These are phyloP conservation scores for Naganishia vishniacii DNA, from an alignment of 768 basidiomycete species.

Conservation along the genomic window DNA sequence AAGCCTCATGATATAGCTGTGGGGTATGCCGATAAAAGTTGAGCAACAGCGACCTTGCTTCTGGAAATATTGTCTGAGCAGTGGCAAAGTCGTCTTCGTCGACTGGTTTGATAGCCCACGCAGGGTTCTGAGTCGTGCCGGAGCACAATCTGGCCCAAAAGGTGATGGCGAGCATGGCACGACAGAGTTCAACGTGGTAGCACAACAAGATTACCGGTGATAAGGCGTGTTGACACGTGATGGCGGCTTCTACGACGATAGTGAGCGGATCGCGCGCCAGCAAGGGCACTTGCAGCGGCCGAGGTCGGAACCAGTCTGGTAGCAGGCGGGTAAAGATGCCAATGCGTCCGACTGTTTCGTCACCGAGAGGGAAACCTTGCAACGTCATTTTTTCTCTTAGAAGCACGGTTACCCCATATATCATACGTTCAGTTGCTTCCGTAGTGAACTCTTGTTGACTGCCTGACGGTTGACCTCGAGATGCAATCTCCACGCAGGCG, in stretches of 20 bases:
- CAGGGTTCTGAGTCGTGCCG: constrained; percentile 4
- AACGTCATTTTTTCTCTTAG: constrained; percentile 9
- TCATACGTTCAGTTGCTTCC: constrained; percentile 12
- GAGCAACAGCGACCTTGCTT: constrained; percentile 50
- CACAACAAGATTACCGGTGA: constrained; percentile 79
- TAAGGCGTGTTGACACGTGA: constrained; percentile 81
- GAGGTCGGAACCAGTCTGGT: constrained; percentile 86
- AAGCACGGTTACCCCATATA: constrained; percentile 12
- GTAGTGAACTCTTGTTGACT: constrained; percentile 19
- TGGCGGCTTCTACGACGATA: constrained; percentile 80
- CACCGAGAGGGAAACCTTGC: constrained; percentile 12
- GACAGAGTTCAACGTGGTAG: constrained; percentile 84
- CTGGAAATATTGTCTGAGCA: constrained; percentile 72
- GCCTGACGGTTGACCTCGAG: constrained; percentile 50
- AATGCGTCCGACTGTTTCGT: constrained; percentile 36
- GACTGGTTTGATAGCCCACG: constrained; percentile 37
- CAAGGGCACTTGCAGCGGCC: constrained; percentile 75
- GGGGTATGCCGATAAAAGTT: constrained; percentile 84
- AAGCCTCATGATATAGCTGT: constrained; percentile 77
- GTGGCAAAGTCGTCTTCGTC: constrained; percentile 53
- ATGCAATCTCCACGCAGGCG: constrained; percentile 69
- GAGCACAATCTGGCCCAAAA: constrained; percentile 36
- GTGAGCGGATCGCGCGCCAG: constrained; percentile 86
- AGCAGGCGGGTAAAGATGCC: constrained; percentile 76
- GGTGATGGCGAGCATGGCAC: constrained; percentile 70